Evolutionary conservation across 73 alveolate species (phyloP), one percentile per base, ranked within the genome.

Genomic region (Breviolum minutum): DNA sequence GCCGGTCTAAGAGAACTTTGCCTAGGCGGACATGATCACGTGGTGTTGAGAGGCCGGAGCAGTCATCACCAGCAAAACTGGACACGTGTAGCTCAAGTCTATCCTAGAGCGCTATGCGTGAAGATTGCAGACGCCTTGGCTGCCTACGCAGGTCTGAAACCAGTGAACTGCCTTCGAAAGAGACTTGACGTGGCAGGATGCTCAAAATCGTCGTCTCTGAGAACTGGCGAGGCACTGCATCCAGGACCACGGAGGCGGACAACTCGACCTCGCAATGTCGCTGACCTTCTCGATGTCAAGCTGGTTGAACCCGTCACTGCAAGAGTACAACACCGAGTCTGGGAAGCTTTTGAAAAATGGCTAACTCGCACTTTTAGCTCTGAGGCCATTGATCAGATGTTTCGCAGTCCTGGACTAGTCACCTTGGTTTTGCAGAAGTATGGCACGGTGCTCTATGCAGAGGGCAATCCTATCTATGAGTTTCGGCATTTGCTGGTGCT

Each of bases 161-260:
- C 8, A 5, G 61, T 8, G 63, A 0, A 12, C 27, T 32, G 87
- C 27, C 2, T 24, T 13, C n/a, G n/a, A n/a, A n/a, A n/a, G n/a
- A n/a, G n/a, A n/a, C n/a, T n/a, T n/a, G n/a, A n/a, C n/a, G n/a
- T n/a, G n/a, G n/a, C n/a, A n/a, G n/a, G n/a, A n/a, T n/a, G 73
- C 95, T 7, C 17, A 40, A 8, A 2, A 12, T 13, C 54, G 26
- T 16, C 30, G 24, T 30, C 22, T 12, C 17, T 40, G 3, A 54
- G 94, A 0, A 63, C 63, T 29, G 95, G 95, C 0, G 95, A 86
- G 32, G 95, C 95, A n/a, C 63, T 4, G n/a, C n/a, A n/a, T n/a
- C n/a, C n/a, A n/a, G n/a, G n/a, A n/a, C n/a, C n/a, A n/a, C n/a
- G n/a, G n/a, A n/a, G n/a, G n/a, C n/a, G n/a, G n/a, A n/a, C n/a